Evolutionary conservation across 345 rosid genomes (phyloP).

Genomic region (Citrus australasica): DNA sequence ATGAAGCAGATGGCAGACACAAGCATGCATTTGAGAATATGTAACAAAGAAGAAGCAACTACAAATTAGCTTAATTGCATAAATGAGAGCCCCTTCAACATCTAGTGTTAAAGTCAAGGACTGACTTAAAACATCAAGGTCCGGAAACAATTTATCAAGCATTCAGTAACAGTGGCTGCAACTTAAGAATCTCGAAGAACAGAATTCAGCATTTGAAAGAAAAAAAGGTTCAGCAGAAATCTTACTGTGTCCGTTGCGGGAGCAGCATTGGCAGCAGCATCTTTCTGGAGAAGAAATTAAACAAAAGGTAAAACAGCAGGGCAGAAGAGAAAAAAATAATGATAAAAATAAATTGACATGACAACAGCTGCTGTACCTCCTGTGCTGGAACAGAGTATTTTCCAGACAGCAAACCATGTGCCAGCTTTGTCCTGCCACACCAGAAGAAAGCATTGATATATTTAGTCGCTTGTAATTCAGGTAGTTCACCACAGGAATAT

Average conservation of each 20-base stretch:
- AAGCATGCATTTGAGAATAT: neutral
- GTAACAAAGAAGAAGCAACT: neutral
- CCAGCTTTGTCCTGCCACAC: constrained; percentile 86
- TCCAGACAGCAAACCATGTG: constrained; percentile 93
- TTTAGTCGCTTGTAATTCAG: neutral
- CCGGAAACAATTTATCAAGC: neutral
- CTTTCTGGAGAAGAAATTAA: constrained; percentile 42
- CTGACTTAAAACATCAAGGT: neutral
- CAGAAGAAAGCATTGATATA: constrained; percentile 17
- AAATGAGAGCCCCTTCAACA: neutral
- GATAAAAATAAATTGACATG: constrained; percentile 5
- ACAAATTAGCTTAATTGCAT: neutral
- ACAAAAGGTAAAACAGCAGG: neutral
- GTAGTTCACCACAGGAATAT: neutral
- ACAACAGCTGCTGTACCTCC: constrained; percentile 45
- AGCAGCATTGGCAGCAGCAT: constrained; percentile 31
- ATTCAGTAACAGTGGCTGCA: neutral
- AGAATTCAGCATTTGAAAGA: neutral
- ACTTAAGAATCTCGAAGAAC: neutral
- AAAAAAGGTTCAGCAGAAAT: constrained; percentile 15
- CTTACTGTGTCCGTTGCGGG: constrained; percentile 41
- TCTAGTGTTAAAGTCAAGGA: constrained; percentile 2
- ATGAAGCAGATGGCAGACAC: neutral
- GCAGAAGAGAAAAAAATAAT: neutral
- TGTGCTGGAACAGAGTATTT: constrained; percentile 73